Percentiles rank a stretch among this genome's conserved stretches.
Conservation (phyloP, 225 moss, liverwort and hornwort species). For the Sphagnum contortum region DNA sequence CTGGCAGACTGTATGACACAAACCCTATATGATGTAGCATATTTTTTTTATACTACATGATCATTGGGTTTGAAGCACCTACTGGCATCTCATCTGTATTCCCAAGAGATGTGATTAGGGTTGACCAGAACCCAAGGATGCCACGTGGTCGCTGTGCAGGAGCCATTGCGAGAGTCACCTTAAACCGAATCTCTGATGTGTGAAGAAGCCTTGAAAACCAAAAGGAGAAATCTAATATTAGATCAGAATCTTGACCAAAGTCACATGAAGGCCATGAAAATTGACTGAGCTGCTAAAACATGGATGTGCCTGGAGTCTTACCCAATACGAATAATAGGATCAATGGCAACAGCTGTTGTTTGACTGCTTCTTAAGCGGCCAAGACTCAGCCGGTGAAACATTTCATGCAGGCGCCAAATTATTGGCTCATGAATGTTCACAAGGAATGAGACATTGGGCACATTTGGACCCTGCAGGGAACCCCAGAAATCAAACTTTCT, state of each 20-base stretch:
- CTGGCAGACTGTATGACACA: no score
- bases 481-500: neutral
- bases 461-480: slow-evolving; percentile 65
- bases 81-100: slow-evolving; percentile 99
- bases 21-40: no score
- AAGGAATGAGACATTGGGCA: slow-evolving; percentile 64
- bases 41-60: no score
- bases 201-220: slow-evolving; percentile 60
- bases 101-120: slow-evolving; percentile 86
- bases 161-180: slow-evolving; percentile 89
- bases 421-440: slow-evolving; percentile 92
- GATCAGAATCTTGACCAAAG: neutral
- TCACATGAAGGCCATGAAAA: neutral
- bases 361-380: slow-evolving; percentile 79
- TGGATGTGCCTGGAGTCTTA: slow-evolving; percentile 13
- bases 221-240: neutral
- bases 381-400: slow-evolving; percentile 71
- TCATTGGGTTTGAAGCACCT: slow-evolving; percentile 2
- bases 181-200: slow-evolving; percentile 87
- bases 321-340: slow-evolving; percentile 90
- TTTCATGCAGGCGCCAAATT: slow-evolving; percentile 94
- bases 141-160: slow-evolving; percentile 97
- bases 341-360: slow-evolving; percentile 91
- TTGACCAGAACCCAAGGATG: slow-evolving; percentile 97
- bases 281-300: neutral